Percentiles rank a stretch among this genome's conserved stretches.
Evolutionary conservation across 2,329 filamentous ascomycete species (phyloP).

Genomic region (Colletotrichum incanum): DNA sequence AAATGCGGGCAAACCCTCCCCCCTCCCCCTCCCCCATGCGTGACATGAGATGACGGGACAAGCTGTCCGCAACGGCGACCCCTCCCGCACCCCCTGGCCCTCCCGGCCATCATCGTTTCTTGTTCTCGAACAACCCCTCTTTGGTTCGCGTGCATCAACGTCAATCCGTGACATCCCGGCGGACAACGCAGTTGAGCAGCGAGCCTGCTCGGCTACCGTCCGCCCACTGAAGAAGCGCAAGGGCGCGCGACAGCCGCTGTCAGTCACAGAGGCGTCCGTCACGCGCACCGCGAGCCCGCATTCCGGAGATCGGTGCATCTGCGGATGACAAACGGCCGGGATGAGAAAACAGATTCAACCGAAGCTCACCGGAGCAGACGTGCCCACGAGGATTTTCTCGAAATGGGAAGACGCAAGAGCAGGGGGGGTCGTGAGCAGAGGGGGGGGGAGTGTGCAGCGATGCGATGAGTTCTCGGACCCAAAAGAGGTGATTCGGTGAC

Average conservation of each 20-base stretch:
- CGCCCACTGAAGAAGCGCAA: neutral
- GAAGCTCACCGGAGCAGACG: neutral
- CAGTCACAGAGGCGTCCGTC: neutral
- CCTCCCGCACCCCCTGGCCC: conserved; percentile 7
- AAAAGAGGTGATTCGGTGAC: conserved; percentile 26
- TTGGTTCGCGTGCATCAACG: conserved; percentile 10
- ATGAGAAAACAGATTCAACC: neutral
- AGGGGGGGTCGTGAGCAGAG: conserved; percentile 18
- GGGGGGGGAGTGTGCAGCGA: conserved; percentile 26
- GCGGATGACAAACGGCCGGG: neutral
- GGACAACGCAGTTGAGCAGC: conserved; percentile 4
- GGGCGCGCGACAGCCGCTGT: conserved; percentile 20
- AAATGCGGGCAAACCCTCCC: neutral
- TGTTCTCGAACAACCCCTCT: conserved; percentile 21
- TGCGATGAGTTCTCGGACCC: neutral
- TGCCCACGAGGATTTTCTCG: neutral
- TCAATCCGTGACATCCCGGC: conserved; percentile 19
- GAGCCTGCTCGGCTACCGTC: neutral
- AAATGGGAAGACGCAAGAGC: neutral
- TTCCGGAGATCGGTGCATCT: conserved; percentile 2
- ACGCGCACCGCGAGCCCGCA: conserved; percentile 15
- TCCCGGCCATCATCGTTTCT: neutral
- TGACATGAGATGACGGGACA: neutral
- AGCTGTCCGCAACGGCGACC: conserved; percentile 8
- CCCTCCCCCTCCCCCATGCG: neutral